Conservation (phyloP, 2,329 filamentous ascomycete genomes). For the Scleromitrula shiraiana region DNA sequence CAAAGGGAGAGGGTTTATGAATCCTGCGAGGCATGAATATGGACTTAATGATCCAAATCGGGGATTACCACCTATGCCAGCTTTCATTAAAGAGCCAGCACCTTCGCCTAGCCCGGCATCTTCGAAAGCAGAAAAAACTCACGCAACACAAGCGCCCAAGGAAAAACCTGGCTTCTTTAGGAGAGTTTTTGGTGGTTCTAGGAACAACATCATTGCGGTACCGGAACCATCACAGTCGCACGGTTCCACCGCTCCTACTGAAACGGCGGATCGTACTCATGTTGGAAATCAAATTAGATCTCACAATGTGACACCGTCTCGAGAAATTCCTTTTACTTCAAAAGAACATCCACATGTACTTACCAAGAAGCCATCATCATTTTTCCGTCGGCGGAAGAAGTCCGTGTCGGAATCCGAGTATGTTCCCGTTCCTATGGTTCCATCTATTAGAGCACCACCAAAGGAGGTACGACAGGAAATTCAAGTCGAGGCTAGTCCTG, state of each 20-base stretch:
- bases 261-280: constrained; percentile 34
- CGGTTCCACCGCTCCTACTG: constrained; percentile 32
- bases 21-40: constrained; percentile 28
- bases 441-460: constrained; percentile 17
- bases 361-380: constrained; percentile 88
- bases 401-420: constrained; percentile 64
- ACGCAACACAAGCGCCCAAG: constrained; percentile 42
- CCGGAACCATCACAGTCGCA: constrained; percentile 28
- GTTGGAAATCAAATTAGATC: constrained; percentile 42
- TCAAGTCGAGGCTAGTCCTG: constrained; percentile 43
- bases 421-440: constrained; percentile 42
- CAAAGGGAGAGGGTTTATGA: constrained; percentile 33
- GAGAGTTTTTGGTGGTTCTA: constrained; percentile 72
- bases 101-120: constrained; percentile 45
- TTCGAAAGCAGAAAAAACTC: constrained; percentile 37
- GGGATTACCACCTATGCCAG: constrained; percentile 27
- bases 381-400: constrained; percentile 91
- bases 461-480: constrained; percentile 17
- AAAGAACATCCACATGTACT: constrained; percentile 36
- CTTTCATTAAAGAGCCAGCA: constrained; percentile 39
- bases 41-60: constrained; percentile 27
- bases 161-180: constrained; percentile 85
- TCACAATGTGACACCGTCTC: constrained; percentile 18
- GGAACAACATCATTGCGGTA: constrained; percentile 35
- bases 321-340: constrained; percentile 23